Base-by-base conservation (phyloP, 2,329 filamentous ascomycete genomes). In the Emergomyces pasteurianus region DNA sequence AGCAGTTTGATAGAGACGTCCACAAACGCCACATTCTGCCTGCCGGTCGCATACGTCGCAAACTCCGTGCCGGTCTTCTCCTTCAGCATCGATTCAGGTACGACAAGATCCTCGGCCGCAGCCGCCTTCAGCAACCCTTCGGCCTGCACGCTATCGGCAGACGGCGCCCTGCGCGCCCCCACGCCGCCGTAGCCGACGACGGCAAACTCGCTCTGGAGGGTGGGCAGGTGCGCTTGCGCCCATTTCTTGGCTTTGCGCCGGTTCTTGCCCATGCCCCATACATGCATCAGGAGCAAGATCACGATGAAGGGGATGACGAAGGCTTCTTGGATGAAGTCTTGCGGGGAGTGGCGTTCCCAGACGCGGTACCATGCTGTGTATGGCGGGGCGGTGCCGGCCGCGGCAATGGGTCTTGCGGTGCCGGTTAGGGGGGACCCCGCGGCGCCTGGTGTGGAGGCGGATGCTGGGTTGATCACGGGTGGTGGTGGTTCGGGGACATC, bases 321-420 rank as follows among this genome's bases (percentile, higher is more conserved):
- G 62, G 89, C 87, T 78, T 99, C 94, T 69, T 87, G 83, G 77
- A 86, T 86, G 81, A 99, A 99, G 74, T 99, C 94, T 21, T 46
- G 70, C 81, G 82, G 63, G 87, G 78, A 31, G 86, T 86, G 70
- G 70, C 94, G 90, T 82, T 97, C 92, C 82, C 95, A 94, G 63
- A 97, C 80, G 61, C 91, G 90, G 79, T 97, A 99, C 94, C 94
- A 99, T 80, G 90, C 90, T 58, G 91, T 96, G 75, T 88, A 96
- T 16, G 89, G 88, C 31, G 80, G 78, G 50, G 73, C 75, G 52
- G 80, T 79, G 54, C 76, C 73, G 52, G 78, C 79, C 63, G 81
- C 80, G 21, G 75, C 71, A 38, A 21, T 16, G 28, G 50, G 14
- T 3, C 9, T 16, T 2, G 7, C 7, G 31, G 31, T 53, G 16